Percentiles rank a stretch among this genome's conserved stretches.
These are phyloP conservation scores for Trichaptum fuscoviolaceum DNA, from an alignment of 768 basidiomycete genomes.

Conservation along the genomic window DNA sequence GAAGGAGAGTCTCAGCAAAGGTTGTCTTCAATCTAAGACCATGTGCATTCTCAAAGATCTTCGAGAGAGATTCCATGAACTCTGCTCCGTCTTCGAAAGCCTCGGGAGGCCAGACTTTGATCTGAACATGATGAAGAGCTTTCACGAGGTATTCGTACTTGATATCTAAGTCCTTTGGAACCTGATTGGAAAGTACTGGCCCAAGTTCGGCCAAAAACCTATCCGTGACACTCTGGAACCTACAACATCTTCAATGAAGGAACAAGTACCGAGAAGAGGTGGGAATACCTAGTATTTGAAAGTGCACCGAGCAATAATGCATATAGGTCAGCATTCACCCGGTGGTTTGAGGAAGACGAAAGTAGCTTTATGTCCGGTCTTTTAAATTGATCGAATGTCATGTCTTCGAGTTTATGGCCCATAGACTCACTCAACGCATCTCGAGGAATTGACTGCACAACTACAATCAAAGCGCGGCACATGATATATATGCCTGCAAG, in stretches of 20 bases:
- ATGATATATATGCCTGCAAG: conserved; percentile 85
- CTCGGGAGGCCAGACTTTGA: conserved; percentile 93
- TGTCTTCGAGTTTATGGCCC: conserved; percentile 80
- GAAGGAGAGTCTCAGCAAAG: conserved; percentile 77
- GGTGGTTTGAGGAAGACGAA: conserved; percentile 67
- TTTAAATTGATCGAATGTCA: conserved; percentile 81
- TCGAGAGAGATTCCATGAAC: conserved; percentile 79
- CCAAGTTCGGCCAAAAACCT: conserved; percentile 77
- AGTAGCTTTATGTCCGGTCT: conserved; percentile 64
- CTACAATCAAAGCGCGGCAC: conserved; percentile 78
- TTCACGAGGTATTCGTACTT: conserved; percentile 82
- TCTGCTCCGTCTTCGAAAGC: conserved; percentile 92
- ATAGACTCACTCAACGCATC: conserved; percentile 74
- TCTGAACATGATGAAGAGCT: conserved; percentile 74
- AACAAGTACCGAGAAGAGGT: background rate
- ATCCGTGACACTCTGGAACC: conserved; percentile 91
- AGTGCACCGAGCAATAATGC: conserved; percentile 81
- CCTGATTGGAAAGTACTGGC: conserved; percentile 68
- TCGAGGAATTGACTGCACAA: conserved; percentile 66
- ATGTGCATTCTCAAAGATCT: conserved; percentile 78
- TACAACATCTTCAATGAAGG: conserved; percentile 21
- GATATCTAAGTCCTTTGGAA: conserved; percentile 74
- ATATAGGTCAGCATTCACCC: conserved; percentile 76
- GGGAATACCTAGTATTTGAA: conserved; percentile 67
- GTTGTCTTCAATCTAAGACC: conserved; percentile 77